Evolutionary conservation across 768 basidiomycete species (phyloP).

Genomic region (Obba rivulosa): DNA sequence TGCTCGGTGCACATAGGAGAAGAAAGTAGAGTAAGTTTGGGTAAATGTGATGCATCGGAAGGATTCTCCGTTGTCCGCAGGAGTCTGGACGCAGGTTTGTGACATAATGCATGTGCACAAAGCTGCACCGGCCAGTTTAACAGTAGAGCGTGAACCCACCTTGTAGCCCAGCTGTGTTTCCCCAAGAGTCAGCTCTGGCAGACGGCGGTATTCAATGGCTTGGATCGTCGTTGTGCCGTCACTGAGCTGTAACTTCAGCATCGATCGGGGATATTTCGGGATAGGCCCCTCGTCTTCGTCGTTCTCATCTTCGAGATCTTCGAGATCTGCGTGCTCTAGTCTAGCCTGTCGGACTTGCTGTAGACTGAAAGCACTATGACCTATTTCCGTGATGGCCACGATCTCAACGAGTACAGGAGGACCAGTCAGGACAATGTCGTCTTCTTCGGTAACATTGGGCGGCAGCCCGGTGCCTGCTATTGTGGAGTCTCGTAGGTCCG

Average conservation of each 20-base stretch:
- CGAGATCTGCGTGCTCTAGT: conserved; percentile 49
- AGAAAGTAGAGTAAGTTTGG: no score
- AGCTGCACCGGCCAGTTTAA: neutral
- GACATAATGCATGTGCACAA: no score
- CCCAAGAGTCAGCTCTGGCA: conserved; percentile 65
- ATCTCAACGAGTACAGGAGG: conserved; percentile 71
- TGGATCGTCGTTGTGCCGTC: conserved; percentile 68
- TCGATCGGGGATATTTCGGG: conserved; percentile 77
- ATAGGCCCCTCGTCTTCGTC: conserved; percentile 59
- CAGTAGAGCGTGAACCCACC: conserved; percentile 34
- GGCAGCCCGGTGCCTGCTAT: conserved; percentile 65
- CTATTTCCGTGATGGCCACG: conserved; percentile 75
- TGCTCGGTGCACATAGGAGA: conserved; percentile 21
- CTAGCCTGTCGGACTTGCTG: conserved; percentile 64
- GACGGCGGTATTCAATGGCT: conserved; percentile 72
- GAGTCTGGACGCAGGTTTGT: no score
- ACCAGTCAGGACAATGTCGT: conserved; percentile 33
- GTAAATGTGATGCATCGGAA: neutral
- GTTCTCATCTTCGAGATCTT: conserved; percentile 39
- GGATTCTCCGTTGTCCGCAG: no score
- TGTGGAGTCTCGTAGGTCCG: conserved; percentile 71
- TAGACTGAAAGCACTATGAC: conserved; percentile 75
- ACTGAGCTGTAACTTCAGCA: conserved; percentile 69
- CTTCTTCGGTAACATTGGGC: conserved; percentile 29
- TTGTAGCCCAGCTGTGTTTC: conserved; percentile 81